phyloP scores from a whole-genome alignment of 805 yeast species.

The Citeromyces nyonsensis region DNA sequence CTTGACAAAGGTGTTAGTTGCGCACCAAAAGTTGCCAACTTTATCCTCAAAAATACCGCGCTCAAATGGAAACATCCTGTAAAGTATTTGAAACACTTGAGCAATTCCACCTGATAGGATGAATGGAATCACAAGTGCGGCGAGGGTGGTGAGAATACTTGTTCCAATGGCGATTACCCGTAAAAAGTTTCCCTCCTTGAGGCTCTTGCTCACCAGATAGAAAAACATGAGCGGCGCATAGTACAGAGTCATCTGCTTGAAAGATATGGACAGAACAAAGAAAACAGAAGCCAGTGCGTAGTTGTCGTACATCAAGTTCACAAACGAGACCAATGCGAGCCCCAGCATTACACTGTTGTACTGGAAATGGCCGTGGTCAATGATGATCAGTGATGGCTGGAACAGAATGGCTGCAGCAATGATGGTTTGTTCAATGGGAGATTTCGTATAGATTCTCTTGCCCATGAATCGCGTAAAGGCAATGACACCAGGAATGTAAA shows the following conservation, averaged over 20 bases:
- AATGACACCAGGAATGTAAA: slow-evolving; percentile 72
- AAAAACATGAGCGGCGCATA: slow-evolving; percentile 83
- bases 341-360: slow-evolving; percentile 93
- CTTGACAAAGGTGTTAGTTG: slow-evolving; percentile 68
- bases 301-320: slow-evolving; percentile 47
- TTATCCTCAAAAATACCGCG: slow-evolving; percentile 95
- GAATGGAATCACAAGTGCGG: slow-evolving; percentile 44
- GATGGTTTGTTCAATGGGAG: slow-evolving; percentile 63
- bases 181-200: slow-evolving; percentile 25
- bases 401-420: slow-evolving; percentile 67
- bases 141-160: slow-evolving; percentile 43
- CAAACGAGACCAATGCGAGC: slow-evolving; percentile 51
- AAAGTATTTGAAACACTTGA: slow-evolving; percentile 39
- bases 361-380: slow-evolving; percentile 97
- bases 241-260: slow-evolving; percentile 92
- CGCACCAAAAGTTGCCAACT: slow-evolving; percentile 96
- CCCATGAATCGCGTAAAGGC: slow-evolving; percentile 62
- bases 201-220: slow-evolving; percentile 47
- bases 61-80: slow-evolving; percentile 78
- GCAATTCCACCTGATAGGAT: slow-evolving; percentile 24
- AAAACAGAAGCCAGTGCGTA: slow-evolving; percentile 55
- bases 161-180: slow-evolving; percentile 47
- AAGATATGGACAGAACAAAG: slow-evolving; percentile 65
- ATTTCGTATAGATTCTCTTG: slow-evolving; percentile 24
- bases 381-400: slow-evolving; percentile 69